Base-by-base conservation (phyloP, 768 basidiomycete genomes). In the Termitomyces heimii region DNA sequence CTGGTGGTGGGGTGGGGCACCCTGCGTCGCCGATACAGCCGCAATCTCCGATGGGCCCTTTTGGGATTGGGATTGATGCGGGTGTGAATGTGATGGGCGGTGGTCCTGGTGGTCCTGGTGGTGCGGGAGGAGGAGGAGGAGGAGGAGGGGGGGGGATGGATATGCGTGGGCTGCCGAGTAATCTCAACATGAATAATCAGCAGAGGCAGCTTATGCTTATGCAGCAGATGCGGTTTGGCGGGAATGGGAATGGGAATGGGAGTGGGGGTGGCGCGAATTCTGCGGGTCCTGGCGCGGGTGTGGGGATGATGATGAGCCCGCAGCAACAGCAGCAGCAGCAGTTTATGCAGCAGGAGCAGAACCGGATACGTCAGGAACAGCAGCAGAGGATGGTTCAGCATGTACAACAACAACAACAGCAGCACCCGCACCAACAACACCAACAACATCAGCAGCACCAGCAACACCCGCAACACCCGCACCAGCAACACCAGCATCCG, bases 121-220 rank as follows among this genome's bases (percentile, higher is more conserved):
- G 31, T 4, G 57, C 22, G 14, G 52, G 45, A 1, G 42, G 39
- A 16, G 65, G 56, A 55, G 68, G 51, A 56, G 73, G 63, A 10
- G 63, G 70, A 42, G 67, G 67, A 10, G 66, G 67, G 20, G 61
- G 57, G 37, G 63, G 62, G 29, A 64, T 63, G 57, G 57, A 57
- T 55, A 65, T 58, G 56, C 57, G 57, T 6, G 52, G 56, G 24
- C 16, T 59, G 12, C 70, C 61, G 37, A 67, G 65, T 31, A 66
- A 63, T 18, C 63, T 73, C 60, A 70, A 65, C 40, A 54, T 65
- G 12, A 68, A 68, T 43, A 67, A 61, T 74, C 24, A 66, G 31
- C 83, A 82, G 60, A 73, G 80, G 32, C 71, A 72, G 52, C 76
- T 83, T 55, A 54, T 83, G 24, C 62, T 72, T 57, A 68, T 72